These are phyloP conservation scores for Pyricularia pennisetigena DNA, from an alignment of 2,329 filamentous ascomycete species.

Conservation along the genomic window DNA sequence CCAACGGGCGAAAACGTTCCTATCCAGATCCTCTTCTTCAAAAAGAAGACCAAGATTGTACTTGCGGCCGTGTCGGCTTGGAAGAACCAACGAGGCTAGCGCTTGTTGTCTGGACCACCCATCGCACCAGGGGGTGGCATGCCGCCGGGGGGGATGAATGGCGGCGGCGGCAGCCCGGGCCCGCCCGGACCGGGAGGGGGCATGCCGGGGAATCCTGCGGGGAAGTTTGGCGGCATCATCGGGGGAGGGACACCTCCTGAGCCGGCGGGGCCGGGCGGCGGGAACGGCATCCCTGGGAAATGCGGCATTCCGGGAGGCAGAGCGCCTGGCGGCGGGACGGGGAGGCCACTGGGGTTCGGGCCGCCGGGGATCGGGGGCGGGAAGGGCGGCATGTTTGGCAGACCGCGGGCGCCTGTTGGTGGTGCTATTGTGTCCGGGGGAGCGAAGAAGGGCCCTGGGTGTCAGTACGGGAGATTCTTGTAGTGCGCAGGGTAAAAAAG, in stretches of 20 bases:
- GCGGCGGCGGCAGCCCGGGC: slow-evolving; percentile 22
- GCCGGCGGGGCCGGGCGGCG: slow-evolving; percentile 16
- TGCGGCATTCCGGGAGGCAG: slow-evolving; percentile 29
- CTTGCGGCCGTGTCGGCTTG: too few relatives aligned
- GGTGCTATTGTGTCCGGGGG: neutral
- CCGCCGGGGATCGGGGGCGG: slow-evolving; percentile 13
- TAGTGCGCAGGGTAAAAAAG: neutral
- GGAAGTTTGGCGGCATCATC: slow-evolving; percentile 27
- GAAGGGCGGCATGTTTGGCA: slow-evolving; percentile 24
- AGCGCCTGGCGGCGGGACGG: slow-evolving; percentile 35
- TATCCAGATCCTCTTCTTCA: neutral
- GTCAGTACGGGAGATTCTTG: neutral
- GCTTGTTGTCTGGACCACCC: slow-evolving; percentile 14
- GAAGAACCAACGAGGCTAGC: slow-evolving; percentile 16
- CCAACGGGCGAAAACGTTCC: neutral
- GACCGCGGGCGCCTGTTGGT: slow-evolving; percentile 11
- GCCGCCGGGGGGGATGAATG: slow-evolving; percentile 22
- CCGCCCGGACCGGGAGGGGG: slow-evolving; percentile 20
- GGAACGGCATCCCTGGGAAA: slow-evolving; percentile 27
- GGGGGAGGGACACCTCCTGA: neutral
- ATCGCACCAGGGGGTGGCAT: slow-evolving; percentile 21
- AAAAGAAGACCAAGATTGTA: neutral
- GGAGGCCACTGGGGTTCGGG: slow-evolving; percentile 29
- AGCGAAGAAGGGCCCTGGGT: neutral
- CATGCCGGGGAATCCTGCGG: slow-evolving; percentile 26